A percentile compares a stretch with the other conserved stretches of the same genome.
These are phyloP conservation scores for Clarireedia homoeocarpa DNA, from an alignment of 2,329 filamentous ascomycete genomes.

Conservation along the genomic window DNA sequence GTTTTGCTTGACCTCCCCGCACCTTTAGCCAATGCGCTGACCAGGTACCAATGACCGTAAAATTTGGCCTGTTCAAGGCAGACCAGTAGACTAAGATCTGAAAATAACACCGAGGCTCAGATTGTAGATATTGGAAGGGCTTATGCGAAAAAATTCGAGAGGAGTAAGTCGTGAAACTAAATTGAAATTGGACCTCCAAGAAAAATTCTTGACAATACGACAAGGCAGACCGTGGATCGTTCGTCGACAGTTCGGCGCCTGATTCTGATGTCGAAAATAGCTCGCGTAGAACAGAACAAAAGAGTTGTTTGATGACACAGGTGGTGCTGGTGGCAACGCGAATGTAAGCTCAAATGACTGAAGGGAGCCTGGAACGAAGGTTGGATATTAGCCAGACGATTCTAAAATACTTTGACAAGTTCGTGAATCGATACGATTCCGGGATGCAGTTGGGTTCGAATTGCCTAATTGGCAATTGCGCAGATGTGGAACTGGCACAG, in stretches of 20 bases:
- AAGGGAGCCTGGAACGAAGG: slow-evolving; percentile 2
- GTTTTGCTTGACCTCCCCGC: slow-evolving; percentile 31
- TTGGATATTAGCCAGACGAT: slow-evolving; percentile 7
- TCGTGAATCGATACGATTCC: not conserved
- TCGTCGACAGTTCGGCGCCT: slow-evolving; percentile 3
- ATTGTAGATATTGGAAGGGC: not conserved
- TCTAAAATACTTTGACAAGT: slow-evolving; percentile 6
- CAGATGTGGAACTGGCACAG: slow-evolving; percentile 1
- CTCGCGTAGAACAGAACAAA: slow-evolving; percentile 19
- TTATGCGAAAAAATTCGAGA: not conserved
- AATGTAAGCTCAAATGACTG: slow-evolving; percentile 14
- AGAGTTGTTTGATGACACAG: slow-evolving; percentile 24
- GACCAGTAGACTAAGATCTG: not conserved
- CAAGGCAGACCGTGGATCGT: slow-evolving; percentile 11
- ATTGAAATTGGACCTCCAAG: slow-evolving; percentile 3
- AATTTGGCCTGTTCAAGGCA: not conserved
- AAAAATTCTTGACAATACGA: slow-evolving; percentile 6
- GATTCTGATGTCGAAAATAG: slow-evolving; percentile 14
- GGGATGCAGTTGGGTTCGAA: not conserved
- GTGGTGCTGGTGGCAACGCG: slow-evolving; percentile 19
- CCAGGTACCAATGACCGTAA: slow-evolving; percentile 11
- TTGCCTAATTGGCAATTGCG: slow-evolving; percentile 2
- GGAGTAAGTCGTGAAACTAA: not conserved
- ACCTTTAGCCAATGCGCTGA: slow-evolving; percentile 21
- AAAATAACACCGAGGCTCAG: not conserved